phyloP scores from a whole-genome alignment of 495 filamentous ascomycete genomes.

The Evansstolkia leycettana region DNA sequence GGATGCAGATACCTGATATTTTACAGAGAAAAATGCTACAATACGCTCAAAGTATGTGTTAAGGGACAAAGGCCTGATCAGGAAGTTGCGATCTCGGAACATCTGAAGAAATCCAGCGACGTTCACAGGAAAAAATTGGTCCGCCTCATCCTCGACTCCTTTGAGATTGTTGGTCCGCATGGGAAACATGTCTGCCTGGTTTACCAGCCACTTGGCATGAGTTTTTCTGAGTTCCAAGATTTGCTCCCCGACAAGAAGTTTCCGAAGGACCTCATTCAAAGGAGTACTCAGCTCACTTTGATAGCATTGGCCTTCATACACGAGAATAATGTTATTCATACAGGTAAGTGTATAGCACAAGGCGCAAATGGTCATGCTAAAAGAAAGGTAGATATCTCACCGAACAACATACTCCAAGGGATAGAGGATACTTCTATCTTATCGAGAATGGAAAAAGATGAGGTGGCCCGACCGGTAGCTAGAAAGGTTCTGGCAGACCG shows the following conservation, averaged over 20 bases:
- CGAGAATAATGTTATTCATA: conserved; percentile 18
- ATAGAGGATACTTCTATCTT: conserved; percentile 12
- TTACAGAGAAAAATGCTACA: conserved; percentile 15
- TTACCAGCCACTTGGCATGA: conserved; percentile 27
- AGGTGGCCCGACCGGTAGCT: conserved; percentile 10
- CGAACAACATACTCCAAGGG: conserved; percentile 14
- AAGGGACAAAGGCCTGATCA: conserved; percentile 9
- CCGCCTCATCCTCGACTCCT: conserved; percentile 23
- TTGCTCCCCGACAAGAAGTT: conserved; percentile 17
- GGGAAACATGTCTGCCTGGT: conserved; percentile 30
- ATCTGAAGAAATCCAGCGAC: conserved; percentile 15
- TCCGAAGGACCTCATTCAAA: conserved; percentile 17
- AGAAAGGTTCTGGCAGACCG: conserved; percentile 13
- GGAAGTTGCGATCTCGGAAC: conserved; percentile 15
- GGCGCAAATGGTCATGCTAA: neutral
- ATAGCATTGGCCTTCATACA: conserved; percentile 22
- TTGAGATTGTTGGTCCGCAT: conserved; percentile 21
- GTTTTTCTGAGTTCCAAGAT: conserved; percentile 17
- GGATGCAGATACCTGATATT: conserved; percentile 6
- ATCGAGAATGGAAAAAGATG: conserved; percentile 13
- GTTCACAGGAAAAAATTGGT: conserved; percentile 15
- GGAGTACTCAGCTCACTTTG: conserved; percentile 17
- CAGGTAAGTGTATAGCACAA: conserved; percentile 14
- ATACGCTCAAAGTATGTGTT: conserved; percentile 23
- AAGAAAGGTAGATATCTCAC: conserved; percentile 16